phyloP scores from a whole-genome alignment of 2,329 filamentous ascomycete species.

The Curvularia sp. region DNA sequence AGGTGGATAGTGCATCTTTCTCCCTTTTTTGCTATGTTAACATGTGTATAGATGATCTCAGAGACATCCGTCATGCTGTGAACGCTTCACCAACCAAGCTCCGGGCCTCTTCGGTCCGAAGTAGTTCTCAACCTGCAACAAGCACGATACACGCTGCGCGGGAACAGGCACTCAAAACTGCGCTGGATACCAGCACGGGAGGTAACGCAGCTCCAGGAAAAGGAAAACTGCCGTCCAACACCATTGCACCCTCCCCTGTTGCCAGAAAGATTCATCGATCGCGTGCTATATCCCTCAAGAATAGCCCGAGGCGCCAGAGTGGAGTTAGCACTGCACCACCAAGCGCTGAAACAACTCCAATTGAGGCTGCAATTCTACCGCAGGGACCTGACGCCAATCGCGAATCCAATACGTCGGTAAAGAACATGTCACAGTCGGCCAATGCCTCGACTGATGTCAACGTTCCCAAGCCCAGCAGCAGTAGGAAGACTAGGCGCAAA shows the following conservation, averaged over 20 bases:
- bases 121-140: neutral
- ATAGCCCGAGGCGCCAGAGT: slow-evolving; percentile 15
- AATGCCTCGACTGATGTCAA: neutral
- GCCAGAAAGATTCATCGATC: slow-evolving; percentile 5
- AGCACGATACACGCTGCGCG: neutral
- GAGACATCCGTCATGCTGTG: slow-evolving; percentile 16
- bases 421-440: neutral
- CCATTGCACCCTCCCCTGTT: slow-evolving; percentile 1
- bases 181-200: neutral
- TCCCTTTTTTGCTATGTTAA: neutral
- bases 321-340: slow-evolving; percentile 10
- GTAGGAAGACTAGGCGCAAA: slow-evolving; percentile 7
- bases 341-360: slow-evolving; percentile 4
- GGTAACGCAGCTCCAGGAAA: neutral
- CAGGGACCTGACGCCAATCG: neutral
- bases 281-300: slow-evolving; percentile 6
- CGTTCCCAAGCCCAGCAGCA: neutral
- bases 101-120: neutral
- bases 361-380: neutral
- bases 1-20: neutral
- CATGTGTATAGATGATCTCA: neutral
- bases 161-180: neutral
- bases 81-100: slow-evolving; percentile 22
- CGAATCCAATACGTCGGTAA: too few species aligned
- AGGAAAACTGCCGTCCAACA: neutral